These are phyloP conservation scores for Batrachochytrium dendrobatidis DNA, from an alignment of 371 early-diverging fungal species.

Conservation along the genomic window DNA sequence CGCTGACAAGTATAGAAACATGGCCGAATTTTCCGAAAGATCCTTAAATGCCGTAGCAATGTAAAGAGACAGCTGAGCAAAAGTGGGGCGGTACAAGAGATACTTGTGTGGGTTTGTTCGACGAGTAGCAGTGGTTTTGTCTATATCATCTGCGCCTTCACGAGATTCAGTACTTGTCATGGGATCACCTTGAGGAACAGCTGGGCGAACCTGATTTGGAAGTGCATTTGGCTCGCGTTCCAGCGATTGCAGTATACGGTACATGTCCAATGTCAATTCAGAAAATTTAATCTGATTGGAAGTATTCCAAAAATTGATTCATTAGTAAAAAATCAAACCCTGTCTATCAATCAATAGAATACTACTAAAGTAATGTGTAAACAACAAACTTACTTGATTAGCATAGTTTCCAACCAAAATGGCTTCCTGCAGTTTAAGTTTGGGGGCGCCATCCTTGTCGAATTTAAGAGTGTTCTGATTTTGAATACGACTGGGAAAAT, in stretches of 20 bases:
- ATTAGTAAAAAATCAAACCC: neutral
- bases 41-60: conserved; percentile 88
- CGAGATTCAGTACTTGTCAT: conserved; percentile 11
- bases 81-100: conserved; percentile 78
- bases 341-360: neutral
- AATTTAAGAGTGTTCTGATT: conserved; percentile 40
- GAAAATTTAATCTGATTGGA: conserved; percentile 78
- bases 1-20: conserved; percentile 84
- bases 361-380: neutral
- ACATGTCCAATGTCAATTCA: conserved; percentile 93
- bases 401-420: conserved; percentile 87
- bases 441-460: conserved; percentile 37
- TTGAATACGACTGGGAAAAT: conserved; percentile 58
- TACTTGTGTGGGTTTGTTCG: conserved; percentile 87
- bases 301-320: no score
- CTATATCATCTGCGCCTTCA: conserved; percentile 13
- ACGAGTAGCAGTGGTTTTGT: conserved; percentile 18
- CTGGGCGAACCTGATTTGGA: conserved; percentile 8
- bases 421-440: conserved; percentile 73
- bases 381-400: conserved; percentile 52
- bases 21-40: conserved; percentile 68
- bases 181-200: neutral
- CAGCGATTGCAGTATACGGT: conserved; percentile 83
- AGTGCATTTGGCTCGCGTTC: conserved; percentile 56
- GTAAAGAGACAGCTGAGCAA: conserved; percentile 80